These are phyloP conservation scores for Monilinia fructicola DNA, from an alignment of 2,329 filamentous ascomycete genomes.

Conservation along the genomic window DNA sequence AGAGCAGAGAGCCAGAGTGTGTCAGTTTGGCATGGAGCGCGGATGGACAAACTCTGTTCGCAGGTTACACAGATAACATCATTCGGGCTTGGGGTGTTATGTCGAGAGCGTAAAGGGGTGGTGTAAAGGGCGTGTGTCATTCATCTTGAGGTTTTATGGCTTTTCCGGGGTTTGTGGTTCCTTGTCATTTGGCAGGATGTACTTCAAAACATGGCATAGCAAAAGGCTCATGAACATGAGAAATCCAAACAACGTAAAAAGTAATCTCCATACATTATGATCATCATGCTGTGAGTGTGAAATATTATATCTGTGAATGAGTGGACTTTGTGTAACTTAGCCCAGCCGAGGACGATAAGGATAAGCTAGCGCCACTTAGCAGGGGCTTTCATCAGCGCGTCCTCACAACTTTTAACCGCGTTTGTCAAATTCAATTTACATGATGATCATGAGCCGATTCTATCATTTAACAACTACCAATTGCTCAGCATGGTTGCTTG, in stretches of 20 bases:
- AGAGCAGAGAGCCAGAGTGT: slow-evolving; percentile 98
- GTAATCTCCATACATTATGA: slow-evolving; percentile 18
- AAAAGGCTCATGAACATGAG: slow-evolving; percentile 39
- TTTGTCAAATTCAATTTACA: neutral
- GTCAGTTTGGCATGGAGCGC: slow-evolving; percentile 96
- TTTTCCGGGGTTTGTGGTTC: slow-evolving; percentile 39
- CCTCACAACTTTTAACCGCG: slow-evolving; percentile 4
- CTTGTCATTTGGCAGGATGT: slow-evolving; percentile 39
- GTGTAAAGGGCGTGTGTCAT: slow-evolving; percentile 36
- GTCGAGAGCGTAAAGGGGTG: slow-evolving; percentile 72
- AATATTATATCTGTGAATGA: neutral
- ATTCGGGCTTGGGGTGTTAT: slow-evolving; percentile 98
- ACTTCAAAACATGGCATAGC: slow-evolving; percentile 40
- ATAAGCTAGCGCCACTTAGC: slow-evolving; percentile 12
- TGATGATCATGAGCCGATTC: slow-evolving; percentile 12
- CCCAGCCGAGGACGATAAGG: neutral
- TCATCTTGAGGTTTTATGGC: slow-evolving; percentile 37
- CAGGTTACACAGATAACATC: slow-evolving; percentile 99
- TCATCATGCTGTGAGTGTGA: slow-evolving; percentile 10
- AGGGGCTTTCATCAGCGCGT: slow-evolving; percentile 8
- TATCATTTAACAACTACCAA: neutral
- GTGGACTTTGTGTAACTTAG: neutral
- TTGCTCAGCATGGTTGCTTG: slow-evolving; percentile 59
- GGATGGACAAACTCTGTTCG: slow-evolving; percentile 98
- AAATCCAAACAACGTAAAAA: slow-evolving; percentile 27